Conservation (phyloP, 768 basidiomycete species). For the Chalciporus piperatus region DNA sequence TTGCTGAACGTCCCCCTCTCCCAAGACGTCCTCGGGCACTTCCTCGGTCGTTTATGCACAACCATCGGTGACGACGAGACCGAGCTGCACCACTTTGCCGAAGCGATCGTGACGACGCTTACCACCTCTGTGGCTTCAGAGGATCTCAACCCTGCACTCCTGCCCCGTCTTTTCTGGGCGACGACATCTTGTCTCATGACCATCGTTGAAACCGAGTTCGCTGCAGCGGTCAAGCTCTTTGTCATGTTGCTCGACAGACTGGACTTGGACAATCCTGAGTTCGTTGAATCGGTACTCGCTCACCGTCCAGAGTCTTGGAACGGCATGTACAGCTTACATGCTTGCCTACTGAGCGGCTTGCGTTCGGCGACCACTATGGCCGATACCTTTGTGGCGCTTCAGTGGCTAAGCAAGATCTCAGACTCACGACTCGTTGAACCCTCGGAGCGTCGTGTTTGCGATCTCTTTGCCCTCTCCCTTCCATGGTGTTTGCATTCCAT, state of each 20-base stretch:
- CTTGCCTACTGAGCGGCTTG: slow-evolving; percentile 70
- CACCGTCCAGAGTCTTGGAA: slow-evolving; percentile 73
- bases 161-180: slow-evolving; percentile 89
- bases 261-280: slow-evolving; percentile 67
- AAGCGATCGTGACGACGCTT: slow-evolving; percentile 78
- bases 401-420: slow-evolving; percentile 55
- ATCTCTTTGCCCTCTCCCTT: slow-evolving; percentile 76
- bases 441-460: slow-evolving; percentile 69
- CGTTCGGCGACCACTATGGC: slow-evolving; percentile 71
- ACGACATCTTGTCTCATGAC: slow-evolving; percentile 78
- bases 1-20: slow-evolving; percentile 71
- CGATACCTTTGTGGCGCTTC: slow-evolving; percentile 66
- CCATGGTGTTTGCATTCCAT: slow-evolving; percentile 88
- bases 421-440: slow-evolving; percentile 69
- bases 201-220: slow-evolving; percentile 78
- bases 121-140: slow-evolving; percentile 54
- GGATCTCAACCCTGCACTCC: slow-evolving; percentile 56
- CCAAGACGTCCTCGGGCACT: slow-evolving; percentile 67
- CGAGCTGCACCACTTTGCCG: slow-evolving; percentile 78
- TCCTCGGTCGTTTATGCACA: slow-evolving; percentile 80
- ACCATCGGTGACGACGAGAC: slow-evolving; percentile 75
- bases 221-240: slow-evolving; percentile 62
- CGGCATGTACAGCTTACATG: slow-evolving; percentile 61
- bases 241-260: slow-evolving; percentile 62
- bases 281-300: slow-evolving; percentile 63